Percentiles rank a stretch among this genome's conserved stretches.
phyloP scores from a whole-genome alignment of 2,329 filamentous ascomycete genomes.

The Penicillium sumatraense region DNA sequence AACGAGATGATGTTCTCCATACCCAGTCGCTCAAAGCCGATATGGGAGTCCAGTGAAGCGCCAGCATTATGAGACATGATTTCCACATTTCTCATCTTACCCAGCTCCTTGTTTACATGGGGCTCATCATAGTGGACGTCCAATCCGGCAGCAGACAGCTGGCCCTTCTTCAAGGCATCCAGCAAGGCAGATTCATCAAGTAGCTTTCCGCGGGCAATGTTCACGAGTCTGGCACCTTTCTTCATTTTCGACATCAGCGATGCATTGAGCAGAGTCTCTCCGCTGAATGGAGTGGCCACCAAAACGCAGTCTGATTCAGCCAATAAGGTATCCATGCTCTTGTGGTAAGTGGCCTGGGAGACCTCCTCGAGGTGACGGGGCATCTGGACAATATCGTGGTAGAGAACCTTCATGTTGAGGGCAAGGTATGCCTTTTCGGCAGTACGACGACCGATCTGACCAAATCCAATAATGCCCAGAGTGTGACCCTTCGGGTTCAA shows the following conservation, averaged over 20 bases:
- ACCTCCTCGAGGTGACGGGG: constrained; percentile 41
- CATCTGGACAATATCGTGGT: constrained; percentile 55
- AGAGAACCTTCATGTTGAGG: constrained; percentile 69
- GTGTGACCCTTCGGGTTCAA: constrained; percentile 66
- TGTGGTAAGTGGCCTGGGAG: constrained; percentile 47
- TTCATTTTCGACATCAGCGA: constrained; percentile 54
- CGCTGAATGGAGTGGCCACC: constrained; percentile 51
- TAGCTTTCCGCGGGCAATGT: constrained; percentile 57
- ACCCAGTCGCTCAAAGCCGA: constrained; percentile 52
- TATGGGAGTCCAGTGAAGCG: constrained; percentile 54
- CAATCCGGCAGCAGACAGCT: constrained; percentile 53
- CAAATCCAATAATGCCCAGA: constrained; percentile 71
- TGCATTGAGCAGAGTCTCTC: constrained; percentile 48
- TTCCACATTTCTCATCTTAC: constrained; percentile 46
- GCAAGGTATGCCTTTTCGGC: constrained; percentile 62
- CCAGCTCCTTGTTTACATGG: constrained; percentile 51
- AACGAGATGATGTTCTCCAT: constrained; percentile 53
- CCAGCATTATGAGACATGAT: constrained; percentile 56
- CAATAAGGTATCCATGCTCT: constrained; percentile 50
- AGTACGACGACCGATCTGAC: constrained; percentile 67
- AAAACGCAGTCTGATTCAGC: constrained; percentile 51
- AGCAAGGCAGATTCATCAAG: constrained; percentile 56
- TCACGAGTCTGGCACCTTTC: constrained; percentile 53
- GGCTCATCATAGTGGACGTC: constrained; percentile 63
- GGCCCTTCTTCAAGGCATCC: constrained; percentile 52